Base-by-base conservation (phyloP, 768 basidiomycete genomes). In the Psilocybe cubensis region DNA sequence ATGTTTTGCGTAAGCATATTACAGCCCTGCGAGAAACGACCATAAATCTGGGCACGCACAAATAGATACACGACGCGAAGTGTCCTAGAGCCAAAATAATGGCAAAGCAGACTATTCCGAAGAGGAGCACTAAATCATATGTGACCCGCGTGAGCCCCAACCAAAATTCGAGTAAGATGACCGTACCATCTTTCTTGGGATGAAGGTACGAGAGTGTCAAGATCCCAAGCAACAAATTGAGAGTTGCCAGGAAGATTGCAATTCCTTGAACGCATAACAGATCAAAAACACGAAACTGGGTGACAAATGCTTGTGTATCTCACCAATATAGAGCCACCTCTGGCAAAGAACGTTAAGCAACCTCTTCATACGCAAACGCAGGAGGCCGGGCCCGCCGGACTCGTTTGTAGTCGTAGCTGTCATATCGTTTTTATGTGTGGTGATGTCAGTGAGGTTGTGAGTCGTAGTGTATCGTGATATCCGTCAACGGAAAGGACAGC, bases 171-270 rank as follows among this genome's bases (percentile, higher is more conserved):
- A n/a, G n/a, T n/a, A n/a, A n/a, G n/a, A n/a, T n/a, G 11, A 31
- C n/a, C 61, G 31, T 40, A 68, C 71, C 66, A 56, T 69, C 69
- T 64, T 68, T 62, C 62, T 69, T 72, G 20, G 69, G 67, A 31
- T 66, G 63, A n/a, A 72, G 52, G 54, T 67, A 70, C 7, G 71
- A 70, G 4, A 72, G 60, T 4, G 61, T 57, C n/a, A 70, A 53
- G 18, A 72, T 66, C 20, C 69, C 69, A 20, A 70, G 50, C 23
- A 72, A 44, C 27, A 72, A 65, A 31, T 68, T 70, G 5, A 69
- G 55, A 24, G 65, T 66, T 5, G 67, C 63, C 41, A 70, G 58
- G 48, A 70, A 65, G 41, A 69, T 66, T 17, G 68, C 65, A 53
- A 65, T 61, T 54, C 69, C 69, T 69, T 11, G 18, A 14, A 25